Evolutionary conservation across 495 filamentous ascomycete genomes (phyloP).

Genomic region (Penicillium parvum): DNA sequence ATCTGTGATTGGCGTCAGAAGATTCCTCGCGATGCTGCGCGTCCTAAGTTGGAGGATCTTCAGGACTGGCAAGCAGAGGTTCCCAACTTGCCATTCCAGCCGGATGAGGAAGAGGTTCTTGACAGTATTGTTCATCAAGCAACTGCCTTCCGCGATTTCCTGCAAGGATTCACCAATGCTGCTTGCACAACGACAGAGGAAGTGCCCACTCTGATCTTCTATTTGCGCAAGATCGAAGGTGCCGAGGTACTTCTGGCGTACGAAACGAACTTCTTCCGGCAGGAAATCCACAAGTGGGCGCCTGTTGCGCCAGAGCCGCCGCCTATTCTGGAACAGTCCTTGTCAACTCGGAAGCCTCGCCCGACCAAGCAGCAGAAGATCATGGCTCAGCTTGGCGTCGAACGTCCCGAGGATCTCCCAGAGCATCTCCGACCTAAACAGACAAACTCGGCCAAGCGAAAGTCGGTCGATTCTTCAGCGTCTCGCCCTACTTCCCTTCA

Average conservation of each 20-base stretch:
- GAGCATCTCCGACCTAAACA: constrained; percentile 72
- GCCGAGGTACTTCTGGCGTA: constrained; percentile 88
- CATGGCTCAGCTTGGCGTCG: constrained; percentile 79
- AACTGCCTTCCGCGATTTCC: constrained; percentile 75
- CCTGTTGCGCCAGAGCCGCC: constrained; percentile 83
- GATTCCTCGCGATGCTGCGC: constrained; percentile 96
- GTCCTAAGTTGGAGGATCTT: constrained; percentile 92
- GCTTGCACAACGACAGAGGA: constrained; percentile 79
- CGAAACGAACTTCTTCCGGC: constrained; percentile 96
- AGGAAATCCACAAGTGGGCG: constrained; percentile 93
- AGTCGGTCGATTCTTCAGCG: constrained; percentile 33
- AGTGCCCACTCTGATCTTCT: constrained; percentile 88
- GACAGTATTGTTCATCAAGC: constrained; percentile 81
- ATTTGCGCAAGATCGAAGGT: constrained; percentile 95
- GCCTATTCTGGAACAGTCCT: constrained; percentile 74
- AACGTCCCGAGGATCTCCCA: constrained; percentile 83
- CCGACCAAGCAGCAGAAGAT: constrained; percentile 98
- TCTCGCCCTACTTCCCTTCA: constrained; percentile 24
- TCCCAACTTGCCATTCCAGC: constrained; percentile 80
- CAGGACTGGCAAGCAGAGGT: constrained; percentile 86
- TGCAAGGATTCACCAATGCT: constrained; percentile 74
- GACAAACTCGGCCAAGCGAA: constrained; percentile 51
- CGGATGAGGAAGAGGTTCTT: constrained; percentile 86
- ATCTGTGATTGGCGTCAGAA: constrained; percentile 98
- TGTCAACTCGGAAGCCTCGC: constrained; percentile 93